These are phyloP conservation scores for Aspergillus brasiliensis DNA, from an alignment of 2,329 filamentous ascomycete species.

Conservation along the genomic window DNA sequence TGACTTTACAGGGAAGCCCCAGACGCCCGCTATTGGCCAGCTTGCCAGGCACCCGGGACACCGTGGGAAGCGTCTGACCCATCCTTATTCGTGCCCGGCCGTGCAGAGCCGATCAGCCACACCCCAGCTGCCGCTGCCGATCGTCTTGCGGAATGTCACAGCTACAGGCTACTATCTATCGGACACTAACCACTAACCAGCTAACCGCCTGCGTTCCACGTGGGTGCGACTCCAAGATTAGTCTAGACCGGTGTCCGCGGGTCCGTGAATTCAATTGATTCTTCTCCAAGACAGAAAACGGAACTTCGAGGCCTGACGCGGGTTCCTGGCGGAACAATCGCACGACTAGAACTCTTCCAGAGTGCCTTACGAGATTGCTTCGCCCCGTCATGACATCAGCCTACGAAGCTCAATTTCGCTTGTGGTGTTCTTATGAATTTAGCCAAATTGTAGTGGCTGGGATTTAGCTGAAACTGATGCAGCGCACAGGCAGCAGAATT, in stretches of 20 bases:
- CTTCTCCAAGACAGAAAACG: neutral
- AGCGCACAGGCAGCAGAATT: neutral
- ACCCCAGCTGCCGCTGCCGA: neutral
- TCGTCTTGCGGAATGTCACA: neutral
- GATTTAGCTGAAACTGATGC: neutral
- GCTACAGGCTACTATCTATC: neutral
- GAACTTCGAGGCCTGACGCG: neutral
- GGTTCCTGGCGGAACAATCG: neutral
- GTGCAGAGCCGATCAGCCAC: constrained; percentile 2
- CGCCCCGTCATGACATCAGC: neutral
- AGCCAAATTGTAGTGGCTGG: neutral
- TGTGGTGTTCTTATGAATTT: neutral
- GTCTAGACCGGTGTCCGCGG: neutral
- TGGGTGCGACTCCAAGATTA: neutral
- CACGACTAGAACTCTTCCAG: neutral
- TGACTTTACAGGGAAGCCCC: neutral
- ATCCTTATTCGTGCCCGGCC: neutral
- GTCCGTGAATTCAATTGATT: too few species aligned
- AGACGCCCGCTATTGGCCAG: neutral
- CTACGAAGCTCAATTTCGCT: neutral
- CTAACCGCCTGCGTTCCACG: neutral
- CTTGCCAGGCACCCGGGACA: neutral
- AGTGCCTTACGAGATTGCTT: neutral
- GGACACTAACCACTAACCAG: neutral
- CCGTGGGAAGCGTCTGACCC: neutral